Evolutionary conservation across 371 early-diverging fungal genomes (phyloP).

Genomic region (Mucor lusitanicus): DNA sequence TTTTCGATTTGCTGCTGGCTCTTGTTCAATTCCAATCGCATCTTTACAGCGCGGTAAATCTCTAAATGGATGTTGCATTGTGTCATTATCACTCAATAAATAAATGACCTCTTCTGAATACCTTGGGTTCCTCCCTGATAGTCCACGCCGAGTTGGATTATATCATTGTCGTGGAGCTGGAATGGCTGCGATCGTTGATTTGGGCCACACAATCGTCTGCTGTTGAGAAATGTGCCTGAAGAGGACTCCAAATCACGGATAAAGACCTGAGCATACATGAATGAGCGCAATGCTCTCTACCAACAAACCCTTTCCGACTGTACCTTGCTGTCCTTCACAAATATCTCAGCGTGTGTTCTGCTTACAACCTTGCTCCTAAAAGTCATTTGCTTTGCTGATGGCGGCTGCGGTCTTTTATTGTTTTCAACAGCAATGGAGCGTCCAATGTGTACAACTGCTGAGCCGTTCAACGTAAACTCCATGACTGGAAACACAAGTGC

Average conservation of each 20-base stretch:
- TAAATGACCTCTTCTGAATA: slow-evolving; percentile 12
- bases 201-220: slow-evolving; percentile 81
- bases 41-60: slow-evolving; percentile 75
- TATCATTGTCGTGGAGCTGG: slow-evolving; percentile 85
- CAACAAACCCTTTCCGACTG: neutral
- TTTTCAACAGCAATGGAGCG: slow-evolving; percentile 64
- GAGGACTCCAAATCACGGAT: slow-evolving; percentile 91
- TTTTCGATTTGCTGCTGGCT: slow-evolving; percentile 58
- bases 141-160: slow-evolving; percentile 92
- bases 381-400: slow-evolving; percentile 60
- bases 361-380: slow-evolving; percentile 80
- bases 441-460: slow-evolving; percentile 65
- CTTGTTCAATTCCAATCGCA: slow-evolving; percentile 74
- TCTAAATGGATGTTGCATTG: slow-evolving; percentile 26
- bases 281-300: neutral
- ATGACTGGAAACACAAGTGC: slow-evolving; percentile 77
- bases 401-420: slow-evolving; percentile 39
- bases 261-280: slow-evolving; percentile 60
- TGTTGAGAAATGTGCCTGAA: slow-evolving; percentile 95
- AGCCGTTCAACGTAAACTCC: slow-evolving; percentile 65
- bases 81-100: neutral
- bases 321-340: slow-evolving; percentile 58
- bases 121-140: slow-evolving; percentile 92
- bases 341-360: slow-evolving; percentile 77
- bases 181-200: slow-evolving; percentile 79